A percentile compares a stretch with the other conserved stretches of the same genome.
Evolutionary conservation across 2,329 filamentous ascomycete species (phyloP).

Genomic region (Trichoderma sp.): DNA sequence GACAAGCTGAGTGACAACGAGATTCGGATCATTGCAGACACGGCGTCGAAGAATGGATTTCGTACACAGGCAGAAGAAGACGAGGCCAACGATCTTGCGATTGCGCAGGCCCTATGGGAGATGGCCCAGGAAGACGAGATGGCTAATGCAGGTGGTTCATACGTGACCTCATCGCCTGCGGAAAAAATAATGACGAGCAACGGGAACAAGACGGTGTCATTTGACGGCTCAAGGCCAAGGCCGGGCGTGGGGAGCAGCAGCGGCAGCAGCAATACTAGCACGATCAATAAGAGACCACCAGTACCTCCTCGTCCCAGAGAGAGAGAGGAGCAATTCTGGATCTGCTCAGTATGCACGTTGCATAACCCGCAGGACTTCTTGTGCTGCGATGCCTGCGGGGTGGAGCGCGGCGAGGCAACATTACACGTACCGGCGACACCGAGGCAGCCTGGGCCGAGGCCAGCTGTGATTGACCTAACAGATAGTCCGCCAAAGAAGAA

Average conservation of each 20-base stretch:
- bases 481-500: conserved; percentile 28
- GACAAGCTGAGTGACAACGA: conserved; percentile 64
- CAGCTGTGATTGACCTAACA: conserved; percentile 36
- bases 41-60: conserved; percentile 69
- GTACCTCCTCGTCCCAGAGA: not conserved
- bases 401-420: conserved; percentile 34
- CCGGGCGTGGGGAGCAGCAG: not conserved
- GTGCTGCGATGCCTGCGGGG: conserved; percentile 56
- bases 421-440: conserved; percentile 18
- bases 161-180: conserved; percentile 6
- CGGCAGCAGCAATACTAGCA: not conserved
- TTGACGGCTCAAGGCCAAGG: not conserved
- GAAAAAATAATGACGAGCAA: conserved; percentile 42
- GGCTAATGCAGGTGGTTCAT: not conserved
- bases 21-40: conserved; percentile 61
- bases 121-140: conserved; percentile 65
- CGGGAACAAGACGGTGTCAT: conserved; percentile 26
- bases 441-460: conserved; percentile 19
- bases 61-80: conserved; percentile 83
- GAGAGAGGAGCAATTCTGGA: conserved; percentile 39
- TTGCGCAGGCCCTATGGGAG: conserved; percentile 81
- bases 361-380: conserved; percentile 51
- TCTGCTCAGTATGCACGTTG: conserved; percentile 55
- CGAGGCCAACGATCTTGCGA: conserved; percentile 82
- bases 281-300: not conserved